phyloP scores from a whole-genome alignment of 2,329 filamentous ascomycete species.

The Aspergillus pseudoterreus region DNA sequence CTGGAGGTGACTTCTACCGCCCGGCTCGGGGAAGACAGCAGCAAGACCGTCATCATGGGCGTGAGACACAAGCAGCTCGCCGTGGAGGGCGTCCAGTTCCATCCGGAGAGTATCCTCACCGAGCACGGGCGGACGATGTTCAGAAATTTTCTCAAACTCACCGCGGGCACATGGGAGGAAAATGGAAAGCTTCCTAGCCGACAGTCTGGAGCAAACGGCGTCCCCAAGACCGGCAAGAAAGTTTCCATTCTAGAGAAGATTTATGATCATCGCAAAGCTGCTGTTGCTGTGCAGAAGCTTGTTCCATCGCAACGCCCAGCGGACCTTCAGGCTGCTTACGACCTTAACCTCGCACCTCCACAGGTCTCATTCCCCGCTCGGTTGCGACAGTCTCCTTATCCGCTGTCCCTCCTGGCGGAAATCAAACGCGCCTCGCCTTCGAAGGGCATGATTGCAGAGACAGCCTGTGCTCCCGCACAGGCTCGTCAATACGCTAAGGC shows the following conservation, averaged over 20 bases:
- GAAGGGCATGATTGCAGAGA: conserved; percentile 87
- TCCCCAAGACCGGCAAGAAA: conserved; percentile 53
- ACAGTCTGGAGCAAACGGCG: conserved; percentile 17
- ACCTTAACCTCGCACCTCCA: conserved; percentile 79
- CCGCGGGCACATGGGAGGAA: conserved; percentile 86
- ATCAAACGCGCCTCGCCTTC: conserved; percentile 96
- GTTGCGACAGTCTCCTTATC: conserved; percentile 75
- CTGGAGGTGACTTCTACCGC: conserved; percentile 93
- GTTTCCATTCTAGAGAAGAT: conserved; percentile 88
- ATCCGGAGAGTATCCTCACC: conserved; percentile 94
- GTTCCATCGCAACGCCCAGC: conserved; percentile 78
- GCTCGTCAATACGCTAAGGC: conserved; percentile 88
- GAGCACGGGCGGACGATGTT: conserved; percentile 86
- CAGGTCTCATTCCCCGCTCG: conserved; percentile 76
- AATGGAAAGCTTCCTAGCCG: conserved; percentile 51
- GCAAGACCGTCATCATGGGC: conserved; percentile 90
- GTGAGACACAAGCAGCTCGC: conserved; percentile 87
- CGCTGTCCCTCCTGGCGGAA: conserved; percentile 93
- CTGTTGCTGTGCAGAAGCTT: conserved; percentile 75
- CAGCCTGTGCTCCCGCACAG: conserved; percentile 83
- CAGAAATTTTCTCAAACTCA: conserved; percentile 83
- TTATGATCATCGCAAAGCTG: conserved; percentile 72
- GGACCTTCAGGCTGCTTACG: conserved; percentile 82
- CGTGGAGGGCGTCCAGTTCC: conserved; percentile 96
- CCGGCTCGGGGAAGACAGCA: conserved; percentile 62